Base-by-base conservation (phyloP, 2,329 filamentous ascomycete genomes). In the Tolypocladium tundrense region DNA sequence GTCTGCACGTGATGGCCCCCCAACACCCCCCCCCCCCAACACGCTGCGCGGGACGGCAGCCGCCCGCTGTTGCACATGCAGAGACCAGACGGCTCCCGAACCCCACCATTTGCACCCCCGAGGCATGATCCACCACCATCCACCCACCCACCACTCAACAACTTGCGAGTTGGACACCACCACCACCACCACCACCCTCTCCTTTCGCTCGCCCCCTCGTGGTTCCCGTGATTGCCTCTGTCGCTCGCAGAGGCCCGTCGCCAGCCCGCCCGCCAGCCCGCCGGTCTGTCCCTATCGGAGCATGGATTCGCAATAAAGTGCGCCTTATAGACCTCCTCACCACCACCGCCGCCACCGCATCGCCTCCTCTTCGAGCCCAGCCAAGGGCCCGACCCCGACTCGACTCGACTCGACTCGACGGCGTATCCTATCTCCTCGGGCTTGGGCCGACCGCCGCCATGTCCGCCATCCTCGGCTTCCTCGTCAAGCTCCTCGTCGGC, bases 401-500 rank as follows among this genome's bases (percentile, higher is more conserved):
- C 35, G 35, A 35, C 35, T 2, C 33, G 33, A 35, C 33, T 10
- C 33, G 33, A 11, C 35, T 4, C 37, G 37, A 39, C 37, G 37
- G 13, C 13, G 14, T 13, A 13, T 39, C 14, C 37, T 1, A 14
- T 5, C 37, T 13, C 37, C 37, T 13, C 11, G 37, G 7, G 0
- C 40, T 16, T 19, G n/a, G 16, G 40, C 40, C 19, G 31, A 31
- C 51, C 58, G 54, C 57, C 60, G 61, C 58, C 66, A 78, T 77
- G 75, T 66, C 70, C 62, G 50, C 56, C 48, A 21, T 77, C 61
- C 65, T 72, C 61, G 63, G 61, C 62, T 71, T 72, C 67, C 59
- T 76, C 61, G 65, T 62, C 67, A 79, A 80, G 70, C 79, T 81
- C 69, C 65, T 79, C 61, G 70, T 71, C 60, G 78, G 76, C 65